Conservation (phyloP, 257 asterid species). For the Solanum paucissectum region DNA sequence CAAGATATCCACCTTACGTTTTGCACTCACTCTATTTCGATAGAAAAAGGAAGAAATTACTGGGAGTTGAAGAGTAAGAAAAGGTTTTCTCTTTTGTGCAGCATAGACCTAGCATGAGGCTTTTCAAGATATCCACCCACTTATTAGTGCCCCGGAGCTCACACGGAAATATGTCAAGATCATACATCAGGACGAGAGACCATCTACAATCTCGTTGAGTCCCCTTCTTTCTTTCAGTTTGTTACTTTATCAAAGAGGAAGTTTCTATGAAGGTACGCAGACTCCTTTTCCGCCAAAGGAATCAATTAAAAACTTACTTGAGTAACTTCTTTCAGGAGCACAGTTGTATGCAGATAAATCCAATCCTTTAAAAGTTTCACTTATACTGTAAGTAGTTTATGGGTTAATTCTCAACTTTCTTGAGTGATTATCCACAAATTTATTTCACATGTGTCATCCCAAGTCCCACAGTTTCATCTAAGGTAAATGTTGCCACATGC, state of each 20-base stretch:
- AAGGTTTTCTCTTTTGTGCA: not conserved
- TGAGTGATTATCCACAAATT: not conserved
- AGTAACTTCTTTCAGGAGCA: not conserved
- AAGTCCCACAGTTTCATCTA: not conserved
- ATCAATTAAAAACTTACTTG: not conserved
- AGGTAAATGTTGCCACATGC: not conserved
- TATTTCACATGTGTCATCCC: not conserved
- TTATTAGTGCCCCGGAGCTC: not conserved
- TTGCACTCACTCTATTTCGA: not conserved
- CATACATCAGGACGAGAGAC: not conserved
- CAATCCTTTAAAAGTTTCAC: not conserved
- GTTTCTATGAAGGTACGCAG: not conserved
- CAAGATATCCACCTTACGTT: not conserved
- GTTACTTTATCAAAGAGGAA: not conserved
- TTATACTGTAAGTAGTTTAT: not conserved
- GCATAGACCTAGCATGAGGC: not conserved
- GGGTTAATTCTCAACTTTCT: not conserved
- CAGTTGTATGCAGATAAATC: not conserved
- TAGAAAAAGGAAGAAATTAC: not conserved
- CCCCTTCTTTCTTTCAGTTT: not conserved
- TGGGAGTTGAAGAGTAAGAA: not conserved
- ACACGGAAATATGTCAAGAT: not conserved
- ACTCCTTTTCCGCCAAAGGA: not conserved
- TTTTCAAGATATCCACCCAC: not conserved
- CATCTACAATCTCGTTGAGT: not conserved